Percentiles rank a stretch among this genome's conserved stretches.
phyloP scores from a whole-genome alignment of 306 rosid genomes.

The apple (Malus domestica) region DNA sequence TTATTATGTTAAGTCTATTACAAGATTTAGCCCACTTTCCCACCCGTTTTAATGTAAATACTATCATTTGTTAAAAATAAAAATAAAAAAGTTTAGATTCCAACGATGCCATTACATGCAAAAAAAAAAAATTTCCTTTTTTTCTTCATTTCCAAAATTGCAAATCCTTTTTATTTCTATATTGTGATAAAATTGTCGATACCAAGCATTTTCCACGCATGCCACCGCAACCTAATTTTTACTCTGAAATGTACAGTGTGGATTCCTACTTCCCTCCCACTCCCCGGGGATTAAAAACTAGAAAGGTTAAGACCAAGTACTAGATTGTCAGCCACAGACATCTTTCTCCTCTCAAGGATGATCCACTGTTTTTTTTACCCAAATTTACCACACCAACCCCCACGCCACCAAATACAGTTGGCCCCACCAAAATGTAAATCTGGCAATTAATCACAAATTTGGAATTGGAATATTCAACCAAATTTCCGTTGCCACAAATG shows the following conservation, averaged over 20 bases:
- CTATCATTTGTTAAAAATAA: too few species aligned
- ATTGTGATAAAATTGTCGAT: too few species aligned
- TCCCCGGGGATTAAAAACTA: not conserved
- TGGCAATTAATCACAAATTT: not conserved
- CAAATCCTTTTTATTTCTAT: too few species aligned
- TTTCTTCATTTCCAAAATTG: too few species aligned
- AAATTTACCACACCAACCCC: not conserved
- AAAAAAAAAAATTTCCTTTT: too few species aligned
- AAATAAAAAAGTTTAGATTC: not conserved
- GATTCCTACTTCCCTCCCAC: not conserved
- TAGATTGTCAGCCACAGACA: not conserved
- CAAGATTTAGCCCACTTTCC: accelerated
- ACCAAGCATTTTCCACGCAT: too few species aligned
- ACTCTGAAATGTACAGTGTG: not conserved
- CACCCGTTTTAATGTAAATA: too few species aligned
- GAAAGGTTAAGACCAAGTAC: not conserved
- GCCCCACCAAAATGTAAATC: not conserved
- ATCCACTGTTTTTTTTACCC: not conserved
- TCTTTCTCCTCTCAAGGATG: not conserved
- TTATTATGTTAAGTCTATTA: too few species aligned
- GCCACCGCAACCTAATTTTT: not conserved
- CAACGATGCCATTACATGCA: not conserved
- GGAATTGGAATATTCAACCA: not conserved
- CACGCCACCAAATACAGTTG: not conserved
- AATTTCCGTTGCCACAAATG: not conserved